phyloP scores from a whole-genome alignment of 2,329 filamentous ascomycete species.

The Nemania bipapillata region DNA sequence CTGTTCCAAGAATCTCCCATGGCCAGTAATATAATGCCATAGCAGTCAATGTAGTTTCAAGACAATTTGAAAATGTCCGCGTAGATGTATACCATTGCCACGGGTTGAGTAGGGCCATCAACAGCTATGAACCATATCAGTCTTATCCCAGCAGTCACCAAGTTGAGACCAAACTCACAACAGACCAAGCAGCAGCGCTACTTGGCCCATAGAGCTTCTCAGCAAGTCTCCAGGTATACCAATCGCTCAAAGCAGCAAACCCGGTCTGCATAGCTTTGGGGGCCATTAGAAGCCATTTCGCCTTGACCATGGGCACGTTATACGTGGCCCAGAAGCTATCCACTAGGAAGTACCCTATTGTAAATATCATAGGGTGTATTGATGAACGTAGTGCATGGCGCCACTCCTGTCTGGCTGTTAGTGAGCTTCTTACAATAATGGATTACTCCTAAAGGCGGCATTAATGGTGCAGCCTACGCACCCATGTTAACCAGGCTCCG shows the following conservation, averaged over 20 bases:
- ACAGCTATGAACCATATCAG: slow-evolving; percentile 62
- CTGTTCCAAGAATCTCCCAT: slow-evolving; percentile 73
- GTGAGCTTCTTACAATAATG: slow-evolving; percentile 8
- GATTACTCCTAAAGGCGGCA: neutral
- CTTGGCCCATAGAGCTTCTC: slow-evolving; percentile 75
- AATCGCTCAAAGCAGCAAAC: slow-evolving; percentile 82
- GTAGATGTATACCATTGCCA: slow-evolving; percentile 98
- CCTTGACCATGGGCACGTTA: slow-evolving; percentile 61
- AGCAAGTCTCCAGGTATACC: slow-evolving; percentile 86
- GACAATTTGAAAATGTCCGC: slow-evolving; percentile 90
- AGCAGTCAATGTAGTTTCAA: slow-evolving; percentile 89
- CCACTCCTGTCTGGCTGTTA: slow-evolving; percentile 79
- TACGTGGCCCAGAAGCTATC: slow-evolving; percentile 66
- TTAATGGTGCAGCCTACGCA: slow-evolving; percentile 58
- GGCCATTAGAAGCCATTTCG: slow-evolving; percentile 74
- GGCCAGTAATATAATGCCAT: slow-evolving; percentile 86
- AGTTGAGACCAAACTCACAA: slow-evolving; percentile 65
- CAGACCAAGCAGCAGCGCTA: slow-evolving; percentile 72
- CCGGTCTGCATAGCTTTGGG: slow-evolving; percentile 81
- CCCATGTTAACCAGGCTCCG: slow-evolving; percentile 96
- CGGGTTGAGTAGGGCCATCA: slow-evolving; percentile 77
- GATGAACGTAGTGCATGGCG: slow-evolving; percentile 85
- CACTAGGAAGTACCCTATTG: slow-evolving; percentile 73
- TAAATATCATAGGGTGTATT: slow-evolving; percentile 88
- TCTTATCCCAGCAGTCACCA: slow-evolving; percentile 5